These are phyloP conservation scores for Ramalina intermedia DNA, from an alignment of 495 filamentous ascomycete species.

Conservation along the genomic window DNA sequence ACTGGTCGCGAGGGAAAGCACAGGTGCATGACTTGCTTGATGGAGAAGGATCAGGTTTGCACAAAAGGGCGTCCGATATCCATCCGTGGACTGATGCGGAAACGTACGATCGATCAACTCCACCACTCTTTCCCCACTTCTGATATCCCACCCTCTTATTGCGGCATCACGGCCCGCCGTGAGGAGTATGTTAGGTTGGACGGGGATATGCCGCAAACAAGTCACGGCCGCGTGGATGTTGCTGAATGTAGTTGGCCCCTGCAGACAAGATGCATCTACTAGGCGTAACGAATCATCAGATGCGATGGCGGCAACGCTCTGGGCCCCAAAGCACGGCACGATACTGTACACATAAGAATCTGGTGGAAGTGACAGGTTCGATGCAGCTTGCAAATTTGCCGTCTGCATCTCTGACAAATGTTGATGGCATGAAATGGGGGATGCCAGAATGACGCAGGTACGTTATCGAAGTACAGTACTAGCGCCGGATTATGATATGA, in stretches of 20 bases:
- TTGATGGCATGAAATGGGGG: not conserved
- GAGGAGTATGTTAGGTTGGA: slow-evolving; percentile 18
- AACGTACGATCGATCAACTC: slow-evolving; percentile 11
- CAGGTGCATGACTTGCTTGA: slow-evolving; percentile 32
- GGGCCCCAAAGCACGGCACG: slow-evolving; percentile 1
- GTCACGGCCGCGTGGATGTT: slow-evolving; percentile 32
- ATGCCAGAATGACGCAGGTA: not conserved
- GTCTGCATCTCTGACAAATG: not conserved
- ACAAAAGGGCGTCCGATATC: not conserved
- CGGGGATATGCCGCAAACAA: slow-evolving; percentile 21
- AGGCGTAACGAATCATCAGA: slow-evolving; percentile 43
- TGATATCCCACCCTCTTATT: slow-evolving; percentile 31
- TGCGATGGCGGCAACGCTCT: slow-evolving; percentile 33
- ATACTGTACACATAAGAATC: slow-evolving; percentile 40
- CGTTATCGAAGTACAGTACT: not conserved
- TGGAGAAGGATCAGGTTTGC: not conserved
- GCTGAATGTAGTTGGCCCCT: slow-evolving; percentile 20
- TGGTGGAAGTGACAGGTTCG: slow-evolving; percentile 30
- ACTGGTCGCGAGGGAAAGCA: slow-evolving; percentile 57
- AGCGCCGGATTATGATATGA: not conserved
- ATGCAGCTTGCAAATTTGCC: slow-evolving; percentile 17
- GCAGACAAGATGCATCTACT: slow-evolving; percentile 28
- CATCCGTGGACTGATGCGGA: not conserved
- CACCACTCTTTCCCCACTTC: slow-evolving; percentile 6
- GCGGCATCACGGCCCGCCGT: slow-evolving; percentile 37